A percentile compares a stretch with the other conserved stretches of the same genome.
phyloP scores from a whole-genome alignment of 768 basidiomycete species.

The Dendrothele bispora region DNA sequence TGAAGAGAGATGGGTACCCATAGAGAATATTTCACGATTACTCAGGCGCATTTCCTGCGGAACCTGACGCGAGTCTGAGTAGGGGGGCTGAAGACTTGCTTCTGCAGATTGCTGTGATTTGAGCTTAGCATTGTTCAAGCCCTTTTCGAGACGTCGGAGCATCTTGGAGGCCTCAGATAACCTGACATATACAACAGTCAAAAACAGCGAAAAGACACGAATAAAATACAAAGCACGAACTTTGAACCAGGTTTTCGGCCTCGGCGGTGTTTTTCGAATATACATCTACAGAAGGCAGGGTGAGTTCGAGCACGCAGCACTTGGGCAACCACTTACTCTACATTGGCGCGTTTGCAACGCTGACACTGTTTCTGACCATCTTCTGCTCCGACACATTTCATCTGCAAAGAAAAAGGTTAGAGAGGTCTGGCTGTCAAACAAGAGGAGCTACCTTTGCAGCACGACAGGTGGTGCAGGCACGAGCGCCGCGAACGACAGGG shows the following conservation, averaged over 20 bases:
- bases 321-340: constrained; percentile 51
- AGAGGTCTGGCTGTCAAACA: constrained; percentile 7
- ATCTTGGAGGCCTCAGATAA: constrained; percentile 88
- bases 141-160: constrained; percentile 84
- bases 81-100: constrained; percentile 33
- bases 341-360: constrained; percentile 78
- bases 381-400: constrained; percentile 91
- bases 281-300: constrained; percentile 47
- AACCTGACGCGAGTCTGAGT: constrained; percentile 30
- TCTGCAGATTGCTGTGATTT: constrained; percentile 54
- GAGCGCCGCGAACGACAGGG: constrained; percentile 52
- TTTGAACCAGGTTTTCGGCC: constrained; percentile 90
- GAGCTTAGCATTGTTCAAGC: constrained; percentile 72
- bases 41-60: too few relatives aligned
- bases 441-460: constrained; percentile 63
- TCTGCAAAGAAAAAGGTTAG: constrained; percentile 43
- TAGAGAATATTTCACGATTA: too few relatives aligned
- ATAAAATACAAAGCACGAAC: constrained; percentile 39
- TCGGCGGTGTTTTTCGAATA: constrained; percentile 88
- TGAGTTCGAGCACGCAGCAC: constrained; percentile 15
- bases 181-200: constrained; percentile 40
- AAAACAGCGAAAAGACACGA: constrained; percentile 12
- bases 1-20: constrained; percentile 36
- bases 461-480: constrained; percentile 84
- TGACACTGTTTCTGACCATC: constrained; percentile 81